Percentiles rank a stretch among this genome's conserved stretches.
Evolutionary conservation across 2,329 filamentous ascomycete genomes (phyloP).

Genomic region (Colletotrichum sp.): DNA sequence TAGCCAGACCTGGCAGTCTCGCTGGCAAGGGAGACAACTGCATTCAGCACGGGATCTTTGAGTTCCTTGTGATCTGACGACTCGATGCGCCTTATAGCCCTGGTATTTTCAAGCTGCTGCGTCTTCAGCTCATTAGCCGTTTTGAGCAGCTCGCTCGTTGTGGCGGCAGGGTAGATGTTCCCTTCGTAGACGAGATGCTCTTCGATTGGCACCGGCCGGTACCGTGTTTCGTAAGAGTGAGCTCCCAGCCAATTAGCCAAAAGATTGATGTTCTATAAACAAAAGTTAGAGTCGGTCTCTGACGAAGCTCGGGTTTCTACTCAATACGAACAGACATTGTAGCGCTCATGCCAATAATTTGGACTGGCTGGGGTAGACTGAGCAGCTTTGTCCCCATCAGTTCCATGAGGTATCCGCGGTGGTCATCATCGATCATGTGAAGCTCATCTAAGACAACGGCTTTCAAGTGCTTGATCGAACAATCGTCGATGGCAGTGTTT

Average conservation of each 20-base stretch:
- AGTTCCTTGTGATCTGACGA: constrained; percentile 66
- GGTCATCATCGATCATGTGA: constrained; percentile 82
- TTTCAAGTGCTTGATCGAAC: constrained; percentile 66
- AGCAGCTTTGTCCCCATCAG: constrained; percentile 76
- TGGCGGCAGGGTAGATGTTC: constrained; percentile 66
- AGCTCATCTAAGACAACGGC: constrained; percentile 77
- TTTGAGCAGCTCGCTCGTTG: constrained; percentile 62
- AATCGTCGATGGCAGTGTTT: constrained; percentile 76
- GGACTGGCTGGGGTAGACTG: constrained; percentile 69
- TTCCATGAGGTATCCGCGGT: constrained; percentile 77
- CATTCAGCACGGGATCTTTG: constrained; percentile 68
- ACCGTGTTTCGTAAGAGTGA: constrained; percentile 75
- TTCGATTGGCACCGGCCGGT: constrained; percentile 76
- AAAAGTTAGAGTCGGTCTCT: not conserved
- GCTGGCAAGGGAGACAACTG: constrained; percentile 71
- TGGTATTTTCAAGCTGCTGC: constrained; percentile 38
- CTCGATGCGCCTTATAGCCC: constrained; percentile 54
- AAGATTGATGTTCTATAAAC: constrained; percentile 67
- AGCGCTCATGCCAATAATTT: constrained; percentile 82
- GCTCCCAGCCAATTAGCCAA: constrained; percentile 74
- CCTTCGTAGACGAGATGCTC: constrained; percentile 78
- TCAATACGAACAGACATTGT: constrained; percentile 66
- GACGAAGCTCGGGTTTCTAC: not conserved
- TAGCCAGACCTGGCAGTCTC: constrained; percentile 73
- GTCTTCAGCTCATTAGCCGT: constrained; percentile 57